Percentiles rank a stretch among this genome's conserved stretches.
These are phyloP conservation scores for Aquilaria malaccensis DNA, from an alignment of 345 rosid species.

Conservation along the genomic window DNA sequence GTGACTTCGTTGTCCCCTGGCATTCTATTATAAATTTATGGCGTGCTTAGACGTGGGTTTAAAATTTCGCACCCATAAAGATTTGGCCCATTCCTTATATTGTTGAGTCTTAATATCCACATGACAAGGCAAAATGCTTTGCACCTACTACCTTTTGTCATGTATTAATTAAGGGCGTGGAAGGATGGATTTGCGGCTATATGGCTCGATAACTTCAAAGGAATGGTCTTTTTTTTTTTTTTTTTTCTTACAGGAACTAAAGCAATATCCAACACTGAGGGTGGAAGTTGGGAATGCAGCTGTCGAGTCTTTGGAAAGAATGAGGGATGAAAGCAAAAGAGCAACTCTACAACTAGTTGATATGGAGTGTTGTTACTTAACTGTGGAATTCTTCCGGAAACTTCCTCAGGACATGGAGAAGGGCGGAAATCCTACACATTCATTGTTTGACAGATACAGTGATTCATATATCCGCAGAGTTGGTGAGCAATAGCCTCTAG, in stretches of 20 bases:
- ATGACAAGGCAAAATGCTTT: neutral
- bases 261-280: conserved; percentile 84
- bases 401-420: conserved; percentile 95
- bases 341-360: conserved; percentile 85
- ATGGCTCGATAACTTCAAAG: too few species aligned
- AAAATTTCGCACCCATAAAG: too few species aligned
- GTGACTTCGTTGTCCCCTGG: neutral
- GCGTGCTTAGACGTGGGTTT: too few species aligned
- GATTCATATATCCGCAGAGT: conserved; percentile 81
- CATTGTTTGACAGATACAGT: conserved; percentile 78
- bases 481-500: conserved; percentile 32
- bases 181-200: too few species aligned
- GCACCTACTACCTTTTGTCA: neutral
- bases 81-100: neutral
- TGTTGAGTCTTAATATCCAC: neutral
- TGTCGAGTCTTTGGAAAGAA: conserved; percentile 70
- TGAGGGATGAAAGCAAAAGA: conserved; percentile 89
- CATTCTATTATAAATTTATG: neutral
- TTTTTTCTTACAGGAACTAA: conserved; percentile 55
- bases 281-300: conserved; percentile 87
- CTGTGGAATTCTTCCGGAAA: conserved; percentile 91
- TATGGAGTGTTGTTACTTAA: conserved; percentile 89
- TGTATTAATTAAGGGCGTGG: too few species aligned
- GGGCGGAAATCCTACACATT: conserved; percentile 95
- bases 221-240: neutral